These are phyloP conservation scores for Canavalia ensiformis DNA, from an alignment of 306 rosid species.

Conservation along the genomic window DNA sequence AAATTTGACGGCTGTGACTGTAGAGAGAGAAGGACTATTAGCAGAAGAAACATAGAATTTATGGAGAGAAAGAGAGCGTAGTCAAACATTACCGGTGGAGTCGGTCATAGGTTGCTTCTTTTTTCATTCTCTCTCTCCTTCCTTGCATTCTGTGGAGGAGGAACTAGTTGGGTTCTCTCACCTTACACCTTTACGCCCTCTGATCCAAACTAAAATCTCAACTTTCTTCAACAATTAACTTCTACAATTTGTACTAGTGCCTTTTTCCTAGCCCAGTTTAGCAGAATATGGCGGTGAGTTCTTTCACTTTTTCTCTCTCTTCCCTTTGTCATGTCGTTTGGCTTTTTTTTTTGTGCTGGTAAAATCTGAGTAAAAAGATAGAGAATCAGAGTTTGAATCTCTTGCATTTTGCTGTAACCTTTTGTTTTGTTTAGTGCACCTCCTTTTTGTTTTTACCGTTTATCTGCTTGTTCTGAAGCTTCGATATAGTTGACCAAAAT, in stretches of 20 bases:
- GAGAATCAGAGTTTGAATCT: conserved; percentile 37
- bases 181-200: conserved; percentile 38
- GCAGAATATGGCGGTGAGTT: conserved; percentile 73
- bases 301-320: neutral
- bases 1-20: too few relatives aligned
- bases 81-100: conserved; percentile 81
- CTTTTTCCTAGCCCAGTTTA: conserved; percentile 50
- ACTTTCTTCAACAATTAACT: conserved; percentile 40
- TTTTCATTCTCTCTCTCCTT: conserved; percentile 22
- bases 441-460: neutral
- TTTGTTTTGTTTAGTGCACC: neutral
- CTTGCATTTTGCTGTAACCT: conserved; percentile 42
- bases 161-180: conserved; percentile 31
- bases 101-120: conserved; percentile 61
- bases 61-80: conserved; percentile 42
- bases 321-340: neutral
- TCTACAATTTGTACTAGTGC: conserved; percentile 32
- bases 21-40: too few relatives aligned
- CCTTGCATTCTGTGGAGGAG: conserved; percentile 44
- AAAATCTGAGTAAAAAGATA: conserved; percentile 29
- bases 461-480: conserved; percentile 29
- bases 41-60: conserved; percentile 17
- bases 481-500: conserved; percentile 39
- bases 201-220: conserved; percentile 46
- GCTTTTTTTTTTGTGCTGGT: conserved; percentile 33